phyloP scores from a whole-genome alignment of 2,329 filamentous ascomycete species.

The Stylonectria norvegica region DNA sequence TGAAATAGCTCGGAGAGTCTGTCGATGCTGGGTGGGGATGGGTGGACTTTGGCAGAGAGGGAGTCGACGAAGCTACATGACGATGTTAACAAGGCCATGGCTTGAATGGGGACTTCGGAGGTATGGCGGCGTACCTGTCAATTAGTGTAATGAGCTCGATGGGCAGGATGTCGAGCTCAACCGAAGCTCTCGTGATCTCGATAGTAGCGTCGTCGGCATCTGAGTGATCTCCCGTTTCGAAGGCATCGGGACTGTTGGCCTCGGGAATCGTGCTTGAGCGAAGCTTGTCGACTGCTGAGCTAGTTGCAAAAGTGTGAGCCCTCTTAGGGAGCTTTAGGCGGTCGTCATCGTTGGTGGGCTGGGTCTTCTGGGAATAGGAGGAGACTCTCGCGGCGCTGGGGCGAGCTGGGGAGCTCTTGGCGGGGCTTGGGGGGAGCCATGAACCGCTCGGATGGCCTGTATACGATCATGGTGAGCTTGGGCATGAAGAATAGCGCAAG shows the following conservation, averaged over 20 bases:
- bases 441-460: slow-evolving; percentile 24
- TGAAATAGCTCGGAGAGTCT: slow-evolving; percentile 84
- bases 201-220: slow-evolving; percentile 41
- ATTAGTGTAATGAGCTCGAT: slow-evolving; percentile 89
- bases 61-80: slow-evolving; percentile 96
- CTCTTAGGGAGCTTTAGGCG: slow-evolving; percentile 38
- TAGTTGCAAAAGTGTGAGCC: slow-evolving; percentile 46
- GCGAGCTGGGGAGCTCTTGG: slow-evolving; percentile 29
- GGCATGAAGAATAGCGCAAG: slow-evolving; percentile 1
- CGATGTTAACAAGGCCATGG: no score
- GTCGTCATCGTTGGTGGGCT: slow-evolving; percentile 29
- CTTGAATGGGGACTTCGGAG: neutral
- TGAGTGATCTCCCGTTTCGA: slow-evolving; percentile 44
- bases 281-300: slow-evolving; percentile 27
- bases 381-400: slow-evolving; percentile 29
- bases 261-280: slow-evolving; percentile 20
- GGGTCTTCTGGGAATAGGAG: slow-evolving; percentile 28
- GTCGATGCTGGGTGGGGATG: slow-evolving; percentile 78
- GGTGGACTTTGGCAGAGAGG: slow-evolving; percentile 80
- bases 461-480: slow-evolving; percentile 27
- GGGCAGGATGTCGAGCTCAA: slow-evolving; percentile 83
- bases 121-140: slow-evolving; percentile 64
- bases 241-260: slow-evolving; percentile 42
- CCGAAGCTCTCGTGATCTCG: slow-evolving; percentile 52
- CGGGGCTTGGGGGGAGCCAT: slow-evolving; percentile 35